Evolutionary conservation across 345 rosid genomes (phyloP).

Genomic region (Boechera retrofracta): DNA sequence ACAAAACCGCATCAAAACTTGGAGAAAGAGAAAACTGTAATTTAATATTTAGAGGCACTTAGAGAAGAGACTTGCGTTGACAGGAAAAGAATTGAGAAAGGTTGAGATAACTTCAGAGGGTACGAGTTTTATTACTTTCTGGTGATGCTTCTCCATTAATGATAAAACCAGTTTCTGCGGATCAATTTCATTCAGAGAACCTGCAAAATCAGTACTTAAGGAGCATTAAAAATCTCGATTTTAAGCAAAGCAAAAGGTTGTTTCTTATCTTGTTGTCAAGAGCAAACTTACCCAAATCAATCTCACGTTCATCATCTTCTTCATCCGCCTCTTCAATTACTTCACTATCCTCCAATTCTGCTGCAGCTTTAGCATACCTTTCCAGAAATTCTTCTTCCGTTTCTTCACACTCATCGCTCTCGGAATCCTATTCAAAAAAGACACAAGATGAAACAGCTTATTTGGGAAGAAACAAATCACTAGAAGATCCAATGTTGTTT

Average conservation of each 20-base stretch:
- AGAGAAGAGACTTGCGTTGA: conserved; percentile 45
- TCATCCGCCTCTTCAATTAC: conserved; percentile 72
- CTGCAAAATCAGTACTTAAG: conserved; percentile 42
- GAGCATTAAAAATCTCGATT: neutral
- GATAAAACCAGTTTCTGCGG: conserved; percentile 41
- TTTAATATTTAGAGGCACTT: conserved; percentile 25
- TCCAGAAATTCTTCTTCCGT: conserved; percentile 83
- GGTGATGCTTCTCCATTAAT: conserved; percentile 53
- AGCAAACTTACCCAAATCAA: conserved; percentile 62
- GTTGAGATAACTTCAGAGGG: conserved; percentile 48
- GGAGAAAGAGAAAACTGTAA: conserved; percentile 6
- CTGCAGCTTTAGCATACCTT: conserved; percentile 83
- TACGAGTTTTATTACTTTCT: conserved; percentile 27
- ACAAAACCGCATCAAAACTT: conserved; percentile 10
- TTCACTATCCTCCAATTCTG: conserved; percentile 55
- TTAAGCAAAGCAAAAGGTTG: neutral
- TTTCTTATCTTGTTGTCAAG: conserved; percentile 4
- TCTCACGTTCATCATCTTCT: conserved; percentile 69
- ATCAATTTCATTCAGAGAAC: conserved; percentile 55
- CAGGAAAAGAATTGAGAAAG: conserved; percentile 60
- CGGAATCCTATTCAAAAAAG: conserved; percentile 68
- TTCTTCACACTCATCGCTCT: conserved; percentile 77
- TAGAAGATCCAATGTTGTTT: conserved; percentile 22
- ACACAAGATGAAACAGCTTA: conserved; percentile 20
- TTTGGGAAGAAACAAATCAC: conserved; percentile 10